These are phyloP conservation scores for Saccharomycopsis crataegensis DNA, from an alignment of 1,139 yeast species.

Conservation along the genomic window DNA sequence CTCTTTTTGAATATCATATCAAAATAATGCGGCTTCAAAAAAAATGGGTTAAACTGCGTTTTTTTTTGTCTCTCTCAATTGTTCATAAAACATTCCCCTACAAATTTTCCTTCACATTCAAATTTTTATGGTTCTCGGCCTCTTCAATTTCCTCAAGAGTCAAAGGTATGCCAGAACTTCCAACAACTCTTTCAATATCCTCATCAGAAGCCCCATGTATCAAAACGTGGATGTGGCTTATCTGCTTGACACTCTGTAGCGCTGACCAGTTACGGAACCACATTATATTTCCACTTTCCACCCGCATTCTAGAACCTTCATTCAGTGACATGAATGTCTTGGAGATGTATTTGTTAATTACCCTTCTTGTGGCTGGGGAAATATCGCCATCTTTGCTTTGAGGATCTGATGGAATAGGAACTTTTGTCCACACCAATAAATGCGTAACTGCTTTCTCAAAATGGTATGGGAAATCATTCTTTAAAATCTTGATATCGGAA, in stretches of 20 bases:
- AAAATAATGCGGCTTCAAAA: no score
- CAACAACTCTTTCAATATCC: background rate
- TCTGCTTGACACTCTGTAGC: conserved; percentile 48
- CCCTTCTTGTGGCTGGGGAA: conserved; percentile 18
- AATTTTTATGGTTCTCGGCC: background rate
- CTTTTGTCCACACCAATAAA: conserved; percentile 36
- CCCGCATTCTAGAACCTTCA: conserved; percentile 25
- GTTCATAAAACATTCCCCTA: no score
- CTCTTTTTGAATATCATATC: no score
- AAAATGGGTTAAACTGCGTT: no score
- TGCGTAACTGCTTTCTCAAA: conserved; percentile 32
- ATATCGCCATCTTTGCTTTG: conserved; percentile 24
- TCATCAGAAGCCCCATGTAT: conserved; percentile 31
- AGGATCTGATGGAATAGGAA: conserved; percentile 31
- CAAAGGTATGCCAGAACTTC: conserved; percentile 3
- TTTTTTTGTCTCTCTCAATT: no score
- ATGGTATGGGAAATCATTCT: conserved; percentile 36
- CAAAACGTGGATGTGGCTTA: conserved; percentile 55
- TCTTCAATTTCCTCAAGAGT: conserved; percentile 1
- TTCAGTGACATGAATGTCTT: conserved; percentile 10
- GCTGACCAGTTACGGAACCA: conserved; percentile 64
- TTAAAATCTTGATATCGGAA: conserved; percentile 24
- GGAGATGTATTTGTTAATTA: conserved; percentile 24
- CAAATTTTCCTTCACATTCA: background rate
- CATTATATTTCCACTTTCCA: conserved; percentile 33